phyloP scores from a whole-genome alignment of 2,329 filamentous ascomycete genomes.

The Thelonectria olida region DNA sequence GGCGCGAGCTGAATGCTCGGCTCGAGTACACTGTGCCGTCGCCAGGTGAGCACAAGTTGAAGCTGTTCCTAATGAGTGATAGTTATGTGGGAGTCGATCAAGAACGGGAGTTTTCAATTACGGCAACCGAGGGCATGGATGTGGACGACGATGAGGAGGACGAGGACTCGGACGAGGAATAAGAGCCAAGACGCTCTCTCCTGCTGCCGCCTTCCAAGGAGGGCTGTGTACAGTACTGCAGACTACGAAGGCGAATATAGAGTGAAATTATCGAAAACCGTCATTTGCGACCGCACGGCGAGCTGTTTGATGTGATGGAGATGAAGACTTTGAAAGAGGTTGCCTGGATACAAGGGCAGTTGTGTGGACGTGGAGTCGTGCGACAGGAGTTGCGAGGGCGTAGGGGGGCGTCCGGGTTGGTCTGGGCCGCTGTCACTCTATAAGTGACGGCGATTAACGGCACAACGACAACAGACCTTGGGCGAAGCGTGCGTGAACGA shows the following conservation, averaged over 20 bases:
- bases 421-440: conserved; percentile 25
- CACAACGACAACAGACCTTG: background rate
- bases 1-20: conserved; percentile 77
- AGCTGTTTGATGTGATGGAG: conserved; percentile 29
- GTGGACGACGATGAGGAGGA: conserved; percentile 90
- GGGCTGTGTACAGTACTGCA: conserved; percentile 45
- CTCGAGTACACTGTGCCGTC: conserved; percentile 90
- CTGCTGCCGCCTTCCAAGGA: conserved; percentile 29
- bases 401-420: conserved; percentile 29
- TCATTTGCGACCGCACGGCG: conserved; percentile 27
- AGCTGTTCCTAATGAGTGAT: conserved; percentile 95
- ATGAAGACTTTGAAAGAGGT: conserved; percentile 40
- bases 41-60: conserved; percentile 86
- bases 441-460: too few relatives aligned
- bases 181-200: conserved; percentile 29
- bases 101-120: conserved; percentile 87
- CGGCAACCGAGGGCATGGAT: conserved; percentile 91
- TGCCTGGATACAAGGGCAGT: conserved; percentile 42
- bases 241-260: conserved; percentile 41
- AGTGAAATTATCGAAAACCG: conserved; percentile 37
- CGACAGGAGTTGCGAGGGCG: conserved; percentile 40
- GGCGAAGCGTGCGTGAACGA: background rate
- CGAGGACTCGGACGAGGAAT: conserved; percentile 65
- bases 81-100: conserved; percentile 97
- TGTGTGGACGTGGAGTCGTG: conserved; percentile 42